phyloP scores from a whole-genome alignment of 805 yeast species.

The Candida coquimbonensis region DNA sequence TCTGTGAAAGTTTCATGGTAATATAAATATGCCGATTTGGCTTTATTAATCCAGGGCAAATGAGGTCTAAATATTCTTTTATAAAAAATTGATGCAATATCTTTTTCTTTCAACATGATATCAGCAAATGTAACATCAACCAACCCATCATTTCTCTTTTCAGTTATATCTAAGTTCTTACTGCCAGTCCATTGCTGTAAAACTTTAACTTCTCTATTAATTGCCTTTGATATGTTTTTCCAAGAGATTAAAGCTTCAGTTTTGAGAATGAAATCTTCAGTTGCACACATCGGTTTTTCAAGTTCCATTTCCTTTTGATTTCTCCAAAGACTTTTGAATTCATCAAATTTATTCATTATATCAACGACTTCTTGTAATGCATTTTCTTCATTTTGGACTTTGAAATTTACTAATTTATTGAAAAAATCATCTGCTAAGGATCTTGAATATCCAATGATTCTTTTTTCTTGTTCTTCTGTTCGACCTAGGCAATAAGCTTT shows the following conservation, averaged over 20 bases:
- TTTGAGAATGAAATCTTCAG: constrained; percentile 54
- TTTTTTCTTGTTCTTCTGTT: constrained; percentile 69
- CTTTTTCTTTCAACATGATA: constrained; percentile 72
- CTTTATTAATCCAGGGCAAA: constrained; percentile 77
- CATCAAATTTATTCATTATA: constrained; percentile 54
- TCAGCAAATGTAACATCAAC: constrained; percentile 77
- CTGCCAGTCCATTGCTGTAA: constrained; percentile 80
- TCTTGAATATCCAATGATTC: constrained; percentile 61
- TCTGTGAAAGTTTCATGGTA: constrained; percentile 56
- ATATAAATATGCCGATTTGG: constrained; percentile 62
- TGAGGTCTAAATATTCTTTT: constrained; percentile 60
- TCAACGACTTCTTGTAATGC: constrained; percentile 47
- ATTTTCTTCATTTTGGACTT: constrained; percentile 38
- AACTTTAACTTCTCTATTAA: constrained; percentile 52
- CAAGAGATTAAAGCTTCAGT: constrained; percentile 80
- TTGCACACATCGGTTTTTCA: constrained; percentile 67
- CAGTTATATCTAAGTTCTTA: constrained; percentile 60
- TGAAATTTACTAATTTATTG: constrained; percentile 61
- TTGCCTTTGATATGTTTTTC: constrained; percentile 67
- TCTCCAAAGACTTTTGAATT: constrained; percentile 72
- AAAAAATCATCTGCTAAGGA: constrained; percentile 67
- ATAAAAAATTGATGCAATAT: constrained; percentile 62
- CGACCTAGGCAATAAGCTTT: constrained; percentile 78
- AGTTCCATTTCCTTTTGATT: constrained; percentile 68
- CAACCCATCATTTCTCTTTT: constrained; percentile 30